Base-by-base conservation (phyloP, 306 rosid species). In the Cucumis melo region DNA sequence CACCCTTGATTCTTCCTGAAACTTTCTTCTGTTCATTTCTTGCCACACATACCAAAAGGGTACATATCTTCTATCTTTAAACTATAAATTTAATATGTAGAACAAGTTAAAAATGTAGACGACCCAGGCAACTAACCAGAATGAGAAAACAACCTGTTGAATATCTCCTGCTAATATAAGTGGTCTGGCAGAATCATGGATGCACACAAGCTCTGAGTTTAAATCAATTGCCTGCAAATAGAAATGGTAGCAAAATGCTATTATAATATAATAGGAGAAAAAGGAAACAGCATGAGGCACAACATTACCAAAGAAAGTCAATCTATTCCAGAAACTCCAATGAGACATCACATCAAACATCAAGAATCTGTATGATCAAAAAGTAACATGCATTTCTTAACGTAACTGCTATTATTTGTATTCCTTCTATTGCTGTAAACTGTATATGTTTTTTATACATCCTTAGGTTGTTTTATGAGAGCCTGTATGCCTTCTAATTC, bases 171-270 rank as follows among this genome's bases (percentile, higher is more conserved):
- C 75, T 61, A 82, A 79, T 74, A 90, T 83, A 76, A 91, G 84
- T 80, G 99, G 99, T 78, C 97, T 90, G 65, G 99, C 97, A 79
- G 99, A 94, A 87, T 92, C 99, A 81, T 94, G 99, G 82, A 94
- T 74, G 81, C 97, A 92, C 75, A 94, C 96, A 84, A 94, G 94
- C 81, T 91, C 91, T 12, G 96, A 90, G 85, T 66, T 82, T 19
- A 83, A 80, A 86, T 90, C 93, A 82, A 89, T 84, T 44, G 90
- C 96, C 99, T 94, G 93, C 29, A 78, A 76, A 80, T 24, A 32
- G 55, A 81, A 66, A 77, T 41, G 78, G 82, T 55, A 84, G 59
- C 55, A 3, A 70, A 46, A 46, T 14, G 13, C 36, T 46, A 20
- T 20, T 68, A 23, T 70, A 46, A 70, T 61, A 77, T 24, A 23